Evolutionary conservation across 441 rosid genomes (phyloP).

Genomic region (Euphorbia celastroides): DNA sequence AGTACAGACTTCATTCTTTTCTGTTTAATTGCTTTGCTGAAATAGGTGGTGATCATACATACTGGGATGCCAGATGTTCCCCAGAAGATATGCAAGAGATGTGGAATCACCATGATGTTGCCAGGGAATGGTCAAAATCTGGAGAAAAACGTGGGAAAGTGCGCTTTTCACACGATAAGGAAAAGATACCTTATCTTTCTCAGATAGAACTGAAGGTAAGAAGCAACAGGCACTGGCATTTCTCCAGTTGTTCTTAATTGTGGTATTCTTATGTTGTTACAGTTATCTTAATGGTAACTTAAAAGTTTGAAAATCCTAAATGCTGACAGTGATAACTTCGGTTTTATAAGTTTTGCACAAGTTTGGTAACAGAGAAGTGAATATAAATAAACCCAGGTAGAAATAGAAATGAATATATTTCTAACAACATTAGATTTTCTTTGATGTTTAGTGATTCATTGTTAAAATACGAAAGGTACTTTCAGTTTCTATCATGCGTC

Average conservation of each 20-base stretch:
- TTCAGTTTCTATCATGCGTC: background rate
- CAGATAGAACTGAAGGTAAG: slow-evolving; percentile 71
- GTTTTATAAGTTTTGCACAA: background rate
- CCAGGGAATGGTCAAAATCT: slow-evolving; percentile 75
- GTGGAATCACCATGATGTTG: slow-evolving; percentile 68
- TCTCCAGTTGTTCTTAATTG: background rate
- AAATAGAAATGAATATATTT: background rate
- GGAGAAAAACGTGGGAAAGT: slow-evolving; percentile 65
- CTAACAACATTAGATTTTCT: background rate
- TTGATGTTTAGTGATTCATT: background rate
- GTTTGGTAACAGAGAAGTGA: background rate
- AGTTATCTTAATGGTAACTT: too few relatives aligned
- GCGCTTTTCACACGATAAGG: slow-evolving; percentile 63
- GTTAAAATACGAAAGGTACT: background rate
- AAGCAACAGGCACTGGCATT: background rate
- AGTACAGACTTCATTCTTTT: slow-evolving; percentile 9
- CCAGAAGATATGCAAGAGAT: slow-evolving; percentile 83
- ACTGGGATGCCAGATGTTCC: slow-evolving; percentile 68
- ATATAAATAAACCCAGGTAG: background rate
- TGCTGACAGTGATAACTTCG: background rate
- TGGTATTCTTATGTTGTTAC: too few relatives aligned
- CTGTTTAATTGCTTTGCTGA: slow-evolving; percentile 12
- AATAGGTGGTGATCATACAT: slow-evolving; percentile 37
- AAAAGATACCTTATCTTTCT: slow-evolving; percentile 66
- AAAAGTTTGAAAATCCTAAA: too few relatives aligned